phyloP scores from a whole-genome alignment of 208 protist species.

The Porcisia deanei region DNA sequence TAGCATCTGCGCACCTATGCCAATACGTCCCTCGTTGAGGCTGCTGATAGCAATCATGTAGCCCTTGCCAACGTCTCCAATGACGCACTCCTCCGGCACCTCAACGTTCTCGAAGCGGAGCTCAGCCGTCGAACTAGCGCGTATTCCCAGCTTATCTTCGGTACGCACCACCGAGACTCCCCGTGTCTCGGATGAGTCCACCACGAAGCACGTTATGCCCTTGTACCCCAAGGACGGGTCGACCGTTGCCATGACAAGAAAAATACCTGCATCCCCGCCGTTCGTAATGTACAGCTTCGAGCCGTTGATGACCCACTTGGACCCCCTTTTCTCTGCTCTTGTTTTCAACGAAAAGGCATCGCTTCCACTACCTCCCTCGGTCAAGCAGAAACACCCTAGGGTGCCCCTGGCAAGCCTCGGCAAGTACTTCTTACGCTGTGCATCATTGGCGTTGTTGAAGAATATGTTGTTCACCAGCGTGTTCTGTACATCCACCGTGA shows the following conservation, averaged over 20 bases:
- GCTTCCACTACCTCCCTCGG: constrained; percentile 78
- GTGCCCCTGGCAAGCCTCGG: constrained; percentile 81
- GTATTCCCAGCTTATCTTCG: constrained; percentile 96
- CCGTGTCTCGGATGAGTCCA: constrained; percentile 78
- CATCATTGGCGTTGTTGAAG: constrained; percentile 75
- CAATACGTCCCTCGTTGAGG: constrained; percentile 95
- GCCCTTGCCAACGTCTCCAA: constrained; percentile 92
- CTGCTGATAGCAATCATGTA: constrained; percentile 95
- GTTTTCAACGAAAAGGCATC: constrained; percentile 95
- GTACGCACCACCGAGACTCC: constrained; percentile 93
- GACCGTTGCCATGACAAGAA: constrained; percentile 94
- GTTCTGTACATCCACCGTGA: constrained; percentile 92
- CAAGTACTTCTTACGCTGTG: constrained; percentile 87
- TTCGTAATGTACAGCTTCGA: constrained; percentile 96
- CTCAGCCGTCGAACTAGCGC: constrained; percentile 95
- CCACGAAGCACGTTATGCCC: constrained; percentile 96
- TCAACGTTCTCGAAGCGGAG: constrained; percentile 91
- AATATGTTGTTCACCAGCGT: constrained; percentile 92
- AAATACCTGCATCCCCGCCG: constrained; percentile 87
- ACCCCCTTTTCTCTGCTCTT: constrained; percentile 70
- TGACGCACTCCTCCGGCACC: constrained; percentile 69
- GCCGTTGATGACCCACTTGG: constrained; percentile 93
- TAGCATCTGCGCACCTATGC: constrained; percentile 95
- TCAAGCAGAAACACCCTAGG: constrained; percentile 93
- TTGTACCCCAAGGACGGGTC: constrained; percentile 89